Evolutionary conservation across 345 rosid genomes (phyloP).

Genomic region (Salix brachista): DNA sequence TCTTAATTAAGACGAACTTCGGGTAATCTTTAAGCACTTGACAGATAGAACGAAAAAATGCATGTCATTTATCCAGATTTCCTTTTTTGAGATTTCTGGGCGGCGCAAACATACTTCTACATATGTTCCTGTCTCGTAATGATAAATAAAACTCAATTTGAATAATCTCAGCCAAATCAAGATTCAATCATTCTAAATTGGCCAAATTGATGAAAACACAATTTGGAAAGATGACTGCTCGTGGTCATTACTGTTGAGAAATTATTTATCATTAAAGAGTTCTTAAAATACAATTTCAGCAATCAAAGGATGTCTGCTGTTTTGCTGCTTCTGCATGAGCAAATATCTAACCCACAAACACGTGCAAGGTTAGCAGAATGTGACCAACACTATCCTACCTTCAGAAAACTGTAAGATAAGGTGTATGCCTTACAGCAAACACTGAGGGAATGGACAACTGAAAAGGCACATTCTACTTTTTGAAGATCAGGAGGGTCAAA

Average conservation of each 20-base stretch:
- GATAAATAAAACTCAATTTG: background rate
- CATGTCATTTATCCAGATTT: too few species aligned
- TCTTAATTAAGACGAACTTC: background rate
- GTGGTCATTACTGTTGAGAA: background rate
- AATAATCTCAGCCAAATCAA: background rate
- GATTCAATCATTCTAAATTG: background rate
- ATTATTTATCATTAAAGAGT: background rate
- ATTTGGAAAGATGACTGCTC: background rate
- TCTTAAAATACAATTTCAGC: background rate
- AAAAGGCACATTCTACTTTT: background rate
- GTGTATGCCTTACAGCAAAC: background rate
- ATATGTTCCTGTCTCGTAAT: too few species aligned
- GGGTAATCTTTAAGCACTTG: too few species aligned
- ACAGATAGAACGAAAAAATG: too few species aligned
- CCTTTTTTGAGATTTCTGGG: background rate
- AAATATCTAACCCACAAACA: background rate
- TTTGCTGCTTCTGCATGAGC: background rate
- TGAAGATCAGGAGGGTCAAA: background rate
- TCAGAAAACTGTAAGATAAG: background rate
- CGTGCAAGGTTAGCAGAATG: background rate
- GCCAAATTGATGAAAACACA: background rate
- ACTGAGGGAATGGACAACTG: background rate
- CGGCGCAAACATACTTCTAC: background rate
- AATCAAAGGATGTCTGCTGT: background rate
- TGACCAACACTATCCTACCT: background rate